Percentiles rank a stretch among this genome's conserved stretches.
phyloP scores from a whole-genome alignment of 306 rosid species.

The Corylus heterophylla region DNA sequence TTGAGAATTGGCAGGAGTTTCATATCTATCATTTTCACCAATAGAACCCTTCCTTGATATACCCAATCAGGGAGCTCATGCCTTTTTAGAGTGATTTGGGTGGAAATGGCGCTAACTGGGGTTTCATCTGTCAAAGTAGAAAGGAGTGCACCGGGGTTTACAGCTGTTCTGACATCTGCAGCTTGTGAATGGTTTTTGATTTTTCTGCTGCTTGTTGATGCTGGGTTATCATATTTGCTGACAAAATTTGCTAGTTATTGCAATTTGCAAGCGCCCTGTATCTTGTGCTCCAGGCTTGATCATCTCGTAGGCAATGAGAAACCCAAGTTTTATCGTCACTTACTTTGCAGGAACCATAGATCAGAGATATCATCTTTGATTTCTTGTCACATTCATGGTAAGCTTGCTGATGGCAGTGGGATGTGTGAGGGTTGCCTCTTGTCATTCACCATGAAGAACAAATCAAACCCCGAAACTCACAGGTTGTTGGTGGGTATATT shows the following conservation, averaged over 20 bases:
- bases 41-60: constrained; percentile 19
- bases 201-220: constrained; percentile 65
- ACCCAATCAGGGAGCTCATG: constrained; percentile 20
- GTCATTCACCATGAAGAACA: constrained; percentile 41
- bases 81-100: constrained; percentile 33
- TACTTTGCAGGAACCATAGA: constrained; percentile 64
- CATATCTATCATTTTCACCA: constrained; percentile 23
- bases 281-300: constrained; percentile 85
- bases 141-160: constrained; percentile 42
- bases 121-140: constrained; percentile 46
- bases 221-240: constrained; percentile 56
- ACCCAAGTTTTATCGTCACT: constrained; percentile 42
- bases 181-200: constrained; percentile 92
- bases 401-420: constrained; percentile 51
- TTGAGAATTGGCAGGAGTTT: constrained; percentile 34
- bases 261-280: constrained; percentile 70
- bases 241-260: constrained; percentile 70
- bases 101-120: constrained; percentile 54
- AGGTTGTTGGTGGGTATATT: constrained; percentile 54
- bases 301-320: constrained; percentile 42
- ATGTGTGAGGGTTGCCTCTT: constrained; percentile 71
- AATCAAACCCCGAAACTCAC: constrained; percentile 32
- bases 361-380: constrained; percentile 64
- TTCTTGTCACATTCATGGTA: constrained; percentile 51
- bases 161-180: constrained; percentile 52